phyloP scores from a whole-genome alignment of 345 rosid genomes.

The Camelina neglecta region DNA sequence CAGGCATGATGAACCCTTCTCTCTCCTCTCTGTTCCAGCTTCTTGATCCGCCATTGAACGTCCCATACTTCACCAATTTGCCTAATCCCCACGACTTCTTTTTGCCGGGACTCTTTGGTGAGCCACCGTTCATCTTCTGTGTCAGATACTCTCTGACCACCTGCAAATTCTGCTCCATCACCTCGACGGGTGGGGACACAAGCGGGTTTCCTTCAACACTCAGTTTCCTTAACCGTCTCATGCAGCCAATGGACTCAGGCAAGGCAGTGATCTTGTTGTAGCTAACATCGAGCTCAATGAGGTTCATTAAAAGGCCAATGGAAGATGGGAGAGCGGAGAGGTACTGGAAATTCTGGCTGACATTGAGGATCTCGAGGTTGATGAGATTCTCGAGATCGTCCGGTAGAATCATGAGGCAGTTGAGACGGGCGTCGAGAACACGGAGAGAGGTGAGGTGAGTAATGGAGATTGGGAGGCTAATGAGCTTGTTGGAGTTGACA shows the following conservation, averaged over 20 bases:
- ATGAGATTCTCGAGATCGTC: constrained; percentile 78
- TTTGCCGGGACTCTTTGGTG: constrained; percentile 46
- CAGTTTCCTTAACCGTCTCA: constrained; percentile 68
- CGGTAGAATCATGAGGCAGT: constrained; percentile 74
- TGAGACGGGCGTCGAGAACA: constrained; percentile 72
- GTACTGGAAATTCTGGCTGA: constrained; percentile 86
- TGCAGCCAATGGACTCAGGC: constrained; percentile 82
- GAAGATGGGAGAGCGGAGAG: constrained; percentile 58
- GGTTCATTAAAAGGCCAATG: constrained; percentile 61
- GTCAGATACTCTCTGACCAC: constrained; percentile 72
- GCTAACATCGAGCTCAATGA: constrained; percentile 77
- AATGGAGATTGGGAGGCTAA: constrained; percentile 66
- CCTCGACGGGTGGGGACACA: constrained; percentile 70
- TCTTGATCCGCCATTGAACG: constrained; percentile 53
- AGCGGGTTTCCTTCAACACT: constrained; percentile 84
- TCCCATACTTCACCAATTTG: constrained; percentile 65
- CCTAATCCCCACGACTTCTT: constrained; percentile 75
- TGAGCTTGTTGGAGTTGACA: constrained; percentile 76
- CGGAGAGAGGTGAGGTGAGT: constrained; percentile 68
- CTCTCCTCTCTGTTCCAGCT: constrained; percentile 47
- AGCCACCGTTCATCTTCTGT: constrained; percentile 60
- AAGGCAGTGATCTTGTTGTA: constrained; percentile 68
- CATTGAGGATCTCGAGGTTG: constrained; percentile 70
- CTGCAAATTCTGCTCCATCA: constrained; percentile 61
- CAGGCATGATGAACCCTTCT: constrained; percentile 57